These are phyloP conservation scores for Liquidambar formosana DNA, from an alignment of 164 flowering plant genomes.

Conservation along the genomic window DNA sequence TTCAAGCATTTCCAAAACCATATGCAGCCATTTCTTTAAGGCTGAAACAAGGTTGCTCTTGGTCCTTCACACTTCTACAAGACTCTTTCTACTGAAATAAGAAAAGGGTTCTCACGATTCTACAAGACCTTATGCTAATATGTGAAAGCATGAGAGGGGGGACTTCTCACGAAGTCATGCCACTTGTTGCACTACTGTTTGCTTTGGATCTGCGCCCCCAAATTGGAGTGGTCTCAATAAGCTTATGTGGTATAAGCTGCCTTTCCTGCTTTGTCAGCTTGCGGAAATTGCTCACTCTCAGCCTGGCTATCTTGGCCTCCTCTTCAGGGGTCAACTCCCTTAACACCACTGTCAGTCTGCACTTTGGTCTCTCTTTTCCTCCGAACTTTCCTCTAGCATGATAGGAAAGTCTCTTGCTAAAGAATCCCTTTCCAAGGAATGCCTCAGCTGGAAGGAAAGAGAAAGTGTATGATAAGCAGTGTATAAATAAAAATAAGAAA, in stretches of 20 bases:
- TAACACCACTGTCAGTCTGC: conserved; percentile 85
- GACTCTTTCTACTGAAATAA: background rate
- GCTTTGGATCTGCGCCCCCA: conserved; percentile 75
- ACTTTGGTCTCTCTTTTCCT: conserved; percentile 66
- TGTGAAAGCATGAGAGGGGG: background rate
- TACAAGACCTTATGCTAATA: background rate
- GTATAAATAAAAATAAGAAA: too few species aligned
- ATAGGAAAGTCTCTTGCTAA: conserved; percentile 57
- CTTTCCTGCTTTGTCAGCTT: conserved; percentile 78
- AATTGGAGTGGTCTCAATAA: conserved; percentile 80
- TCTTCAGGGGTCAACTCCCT: conserved; percentile 90
- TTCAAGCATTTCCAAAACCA: background rate
- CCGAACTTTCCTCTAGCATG: conserved; percentile 79
- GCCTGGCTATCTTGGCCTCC: conserved; percentile 83
- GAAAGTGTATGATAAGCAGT: too few species aligned
- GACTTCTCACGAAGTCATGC: conserved; percentile 19
- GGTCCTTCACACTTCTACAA: background rate
- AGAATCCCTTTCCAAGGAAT: conserved; percentile 73
- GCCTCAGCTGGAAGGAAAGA: background rate
- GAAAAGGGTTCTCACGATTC: background rate
- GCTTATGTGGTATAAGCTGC: conserved; percentile 79
- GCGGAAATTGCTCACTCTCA: conserved; percentile 68
- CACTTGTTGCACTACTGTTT: conserved; percentile 3
- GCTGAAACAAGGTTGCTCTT: background rate
- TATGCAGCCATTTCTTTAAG: background rate